phyloP scores from a whole-genome alignment of 345 rosid genomes.

The Eucalyptus guilfoylei region DNA sequence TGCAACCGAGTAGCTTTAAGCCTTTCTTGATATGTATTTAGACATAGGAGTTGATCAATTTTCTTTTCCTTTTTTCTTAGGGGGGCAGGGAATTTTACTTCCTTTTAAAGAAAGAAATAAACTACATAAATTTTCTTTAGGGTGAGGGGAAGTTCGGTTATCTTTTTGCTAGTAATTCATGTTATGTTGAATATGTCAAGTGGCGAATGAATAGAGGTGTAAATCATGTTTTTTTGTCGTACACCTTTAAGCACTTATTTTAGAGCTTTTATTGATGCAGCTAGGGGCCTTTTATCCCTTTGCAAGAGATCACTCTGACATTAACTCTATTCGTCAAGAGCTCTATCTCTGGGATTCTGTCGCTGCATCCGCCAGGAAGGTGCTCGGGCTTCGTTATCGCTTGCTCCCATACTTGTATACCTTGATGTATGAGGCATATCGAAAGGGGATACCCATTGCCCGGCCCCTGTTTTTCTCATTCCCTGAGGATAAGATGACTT shows the following conservation, averaged over 20 bases:
- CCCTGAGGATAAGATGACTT: slow-evolving; percentile 38
- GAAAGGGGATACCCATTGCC: slow-evolving; percentile 56
- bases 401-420: slow-evolving; percentile 69
- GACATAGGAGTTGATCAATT: background rate
- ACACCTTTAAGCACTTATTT: background rate
- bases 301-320: slow-evolving; percentile 55
- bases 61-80: background rate
- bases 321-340: slow-evolving; percentile 28
- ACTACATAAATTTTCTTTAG: background rate
- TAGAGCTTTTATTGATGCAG: slow-evolving; percentile 11
- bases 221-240: background rate
- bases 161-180: background rate
- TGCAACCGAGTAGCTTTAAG: background rate
- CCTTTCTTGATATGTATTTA: background rate
- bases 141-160: background rate
- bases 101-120: no score
- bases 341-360: slow-evolving; percentile 77
- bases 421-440: slow-evolving; percentile 47
- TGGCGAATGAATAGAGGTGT: background rate
- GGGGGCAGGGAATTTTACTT: no score
- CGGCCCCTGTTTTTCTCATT: slow-evolving; percentile 77
- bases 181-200: background rate
- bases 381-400: slow-evolving; percentile 52
- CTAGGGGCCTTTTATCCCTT: slow-evolving; percentile 79
- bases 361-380: slow-evolving; percentile 47